phyloP scores from a whole-genome alignment of 2,329 filamentous ascomycete genomes.

The Talaromyces sp. region DNA sequence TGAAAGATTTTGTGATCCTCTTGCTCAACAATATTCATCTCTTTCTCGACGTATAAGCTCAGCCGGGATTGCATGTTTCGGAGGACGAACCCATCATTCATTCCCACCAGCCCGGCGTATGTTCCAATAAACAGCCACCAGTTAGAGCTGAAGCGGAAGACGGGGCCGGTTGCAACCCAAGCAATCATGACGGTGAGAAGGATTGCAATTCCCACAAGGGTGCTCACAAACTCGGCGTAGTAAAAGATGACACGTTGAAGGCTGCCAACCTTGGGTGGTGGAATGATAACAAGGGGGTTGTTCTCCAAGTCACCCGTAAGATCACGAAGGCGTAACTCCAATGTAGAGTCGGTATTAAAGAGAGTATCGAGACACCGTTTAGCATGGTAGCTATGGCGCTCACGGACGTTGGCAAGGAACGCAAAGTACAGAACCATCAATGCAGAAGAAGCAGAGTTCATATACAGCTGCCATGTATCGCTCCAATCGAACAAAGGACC shows the following conservation, averaged over 20 bases:
- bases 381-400: slow-evolving; percentile 16
- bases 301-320: slow-evolving; percentile 18
- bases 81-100: slow-evolving; percentile 44
- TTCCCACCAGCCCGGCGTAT: slow-evolving; percentile 44
- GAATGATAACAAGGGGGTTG: slow-evolving; percentile 30
- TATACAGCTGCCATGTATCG: slow-evolving; percentile 10
- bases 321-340: slow-evolving; percentile 15
- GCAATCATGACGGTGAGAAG: slow-evolving; percentile 31
- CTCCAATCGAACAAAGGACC: slow-evolving; percentile 4
- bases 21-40: slow-evolving; percentile 14
- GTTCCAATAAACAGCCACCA: slow-evolving; percentile 49
- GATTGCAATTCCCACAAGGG: slow-evolving; percentile 36
- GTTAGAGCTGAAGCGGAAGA: slow-evolving; percentile 38
- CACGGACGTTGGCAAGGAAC: slow-evolving; percentile 19
- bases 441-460: slow-evolving; percentile 40
- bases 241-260: slow-evolving; percentile 38
- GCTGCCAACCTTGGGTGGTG: slow-evolving; percentile 26
- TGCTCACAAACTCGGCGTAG: slow-evolving; percentile 38
- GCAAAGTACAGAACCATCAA: slow-evolving; percentile 37
- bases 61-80: slow-evolving; percentile 38
- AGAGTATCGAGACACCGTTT: slow-evolving; percentile 17
- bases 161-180: slow-evolving; percentile 38
- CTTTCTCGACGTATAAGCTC: slow-evolving; percentile 14
- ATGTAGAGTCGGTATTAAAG: slow-evolving; percentile 16
- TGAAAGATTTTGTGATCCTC: slow-evolving; percentile 13